Percentiles rank a stretch among this genome's conserved stretches.
These are phyloP conservation scores for Cystobasidium ongulense DNA, from an alignment of 768 basidiomycete genomes.

Conservation along the genomic window DNA sequence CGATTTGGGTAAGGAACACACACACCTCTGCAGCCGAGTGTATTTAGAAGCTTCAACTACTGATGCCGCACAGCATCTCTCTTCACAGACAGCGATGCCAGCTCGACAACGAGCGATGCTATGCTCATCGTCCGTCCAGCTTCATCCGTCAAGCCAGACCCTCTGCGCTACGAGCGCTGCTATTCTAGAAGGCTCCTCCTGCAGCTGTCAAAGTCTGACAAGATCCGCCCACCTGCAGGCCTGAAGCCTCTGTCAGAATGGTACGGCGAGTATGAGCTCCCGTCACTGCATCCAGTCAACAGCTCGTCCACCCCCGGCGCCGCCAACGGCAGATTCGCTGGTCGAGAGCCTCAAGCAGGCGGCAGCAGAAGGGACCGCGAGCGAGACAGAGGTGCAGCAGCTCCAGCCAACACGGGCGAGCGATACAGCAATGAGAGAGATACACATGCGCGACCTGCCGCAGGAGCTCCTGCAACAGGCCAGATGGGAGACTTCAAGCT, in stretches of 20 bases:
- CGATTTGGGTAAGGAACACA: background rate
- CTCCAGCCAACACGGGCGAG: background rate
- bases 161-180: background rate
- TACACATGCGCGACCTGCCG: background rate
- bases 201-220: slow-evolving; percentile 23
- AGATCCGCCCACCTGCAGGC: slow-evolving; percentile 2
- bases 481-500: background rate
- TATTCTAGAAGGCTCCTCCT: slow-evolving; percentile 7
- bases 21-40: background rate
- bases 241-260: slow-evolving; percentile 21
- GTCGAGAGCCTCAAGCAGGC: background rate
- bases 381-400: background rate
- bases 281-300: background rate
- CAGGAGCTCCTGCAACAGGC: background rate
- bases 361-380: background rate
- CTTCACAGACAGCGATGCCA: background rate
- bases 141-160: background rate
- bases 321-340: background rate
- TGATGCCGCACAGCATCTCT: background rate
- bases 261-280: slow-evolving; percentile 29
- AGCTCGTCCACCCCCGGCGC: background rate
- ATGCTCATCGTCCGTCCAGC: slow-evolving; percentile 18
- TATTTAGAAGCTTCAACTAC: background rate
- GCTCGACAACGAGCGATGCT: slow-evolving; percentile 3
- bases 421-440: background rate